Evolutionary conservation across 2,329 filamentous ascomycete genomes (phyloP), one percentile per base, ranked within the genome.

Genomic region (Onygena corvina): DNA sequence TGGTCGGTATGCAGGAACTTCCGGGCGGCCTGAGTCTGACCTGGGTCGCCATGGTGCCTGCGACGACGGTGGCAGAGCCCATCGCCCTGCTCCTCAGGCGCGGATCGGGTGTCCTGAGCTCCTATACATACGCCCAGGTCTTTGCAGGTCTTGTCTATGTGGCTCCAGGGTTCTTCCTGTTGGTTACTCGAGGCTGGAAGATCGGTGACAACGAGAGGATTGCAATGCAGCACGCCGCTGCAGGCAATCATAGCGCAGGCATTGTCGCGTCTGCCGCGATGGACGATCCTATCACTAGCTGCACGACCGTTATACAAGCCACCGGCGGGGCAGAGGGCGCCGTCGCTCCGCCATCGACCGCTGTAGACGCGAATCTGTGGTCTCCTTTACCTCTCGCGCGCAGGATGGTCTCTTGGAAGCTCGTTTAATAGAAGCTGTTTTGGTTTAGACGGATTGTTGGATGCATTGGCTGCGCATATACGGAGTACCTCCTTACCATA

Each of bases 121-220:
- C 61, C 1, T 71, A 71, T 51, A 54, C 70, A 14, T 59, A 60
- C 25, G 64, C 68, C 3, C 69, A 71, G 54, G 57, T 83, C 1
- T 83, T 83, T 54, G 73, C 75, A 0, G 80, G 76, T 1, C 67
- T 77, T 51, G 76, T 81, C 68, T 84, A 76, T 55, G 60, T 83
- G 18, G 72, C 66, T 1, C 76, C 74, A 11, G 74, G 75, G 12
- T 14, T 72, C 6, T 77, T 70, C 54, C 48, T 68, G 27, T 69
- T 66, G 65, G 23, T 70, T 4, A 63, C 67, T 5, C 59, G 66
- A 23, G 62, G 61, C 1, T 69, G 66, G 66, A 68, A 68, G 47
- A 59, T 69, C 16, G 60, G 64, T 3, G 60, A 67, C 50, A 50
- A 53, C 46, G 38, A 56, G 33, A 16, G 51, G 18, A 47, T 48